Percentiles rank a stretch among this genome's conserved stretches.
Conservation (phyloP, 1,284 basidiomycete species). For the Apiotrichum montevideense region DNA sequence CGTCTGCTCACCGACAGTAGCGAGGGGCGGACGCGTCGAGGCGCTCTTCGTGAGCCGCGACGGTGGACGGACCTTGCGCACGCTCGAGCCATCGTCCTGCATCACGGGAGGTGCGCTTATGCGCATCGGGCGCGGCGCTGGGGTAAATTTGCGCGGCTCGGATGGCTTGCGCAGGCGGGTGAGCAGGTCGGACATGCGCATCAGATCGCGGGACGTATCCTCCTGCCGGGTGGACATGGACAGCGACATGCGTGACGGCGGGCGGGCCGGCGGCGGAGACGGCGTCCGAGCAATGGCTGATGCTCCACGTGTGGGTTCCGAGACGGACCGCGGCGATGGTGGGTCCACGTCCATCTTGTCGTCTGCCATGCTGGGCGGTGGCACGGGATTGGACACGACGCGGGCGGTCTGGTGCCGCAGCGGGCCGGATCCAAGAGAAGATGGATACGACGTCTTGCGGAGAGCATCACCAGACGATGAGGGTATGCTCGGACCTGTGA, state of each 20-base stretch:
- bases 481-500: background rate
- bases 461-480: background rate
- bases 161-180: slow-evolving; percentile 27
- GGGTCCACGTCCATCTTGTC: background rate
- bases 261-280: background rate
- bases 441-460: slow-evolving; percentile 39
- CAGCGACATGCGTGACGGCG: slow-evolving; percentile 7
- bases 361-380: slow-evolving; percentile 5
- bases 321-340: background rate
- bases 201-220: slow-evolving; percentile 35
- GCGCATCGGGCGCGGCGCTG: background rate
- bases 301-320: background rate
- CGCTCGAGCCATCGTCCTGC: background rate
- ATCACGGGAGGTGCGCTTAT: background rate
- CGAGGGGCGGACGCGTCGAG: background rate
- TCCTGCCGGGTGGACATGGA: slow-evolving; percentile 25
- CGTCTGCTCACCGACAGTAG: background rate
- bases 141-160: background rate
- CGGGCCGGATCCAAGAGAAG: slow-evolving; percentile 36
- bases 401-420: slow-evolving; percentile 27
- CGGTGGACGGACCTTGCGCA: background rate
- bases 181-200: slow-evolving; percentile 35
- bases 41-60: background rate
- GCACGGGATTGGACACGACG: slow-evolving; percentile 38
- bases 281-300: background rate